Evolutionary conservation across 2,329 filamentous ascomycete genomes (phyloP).

Genomic region (Gremmenia infestans): DNA sequence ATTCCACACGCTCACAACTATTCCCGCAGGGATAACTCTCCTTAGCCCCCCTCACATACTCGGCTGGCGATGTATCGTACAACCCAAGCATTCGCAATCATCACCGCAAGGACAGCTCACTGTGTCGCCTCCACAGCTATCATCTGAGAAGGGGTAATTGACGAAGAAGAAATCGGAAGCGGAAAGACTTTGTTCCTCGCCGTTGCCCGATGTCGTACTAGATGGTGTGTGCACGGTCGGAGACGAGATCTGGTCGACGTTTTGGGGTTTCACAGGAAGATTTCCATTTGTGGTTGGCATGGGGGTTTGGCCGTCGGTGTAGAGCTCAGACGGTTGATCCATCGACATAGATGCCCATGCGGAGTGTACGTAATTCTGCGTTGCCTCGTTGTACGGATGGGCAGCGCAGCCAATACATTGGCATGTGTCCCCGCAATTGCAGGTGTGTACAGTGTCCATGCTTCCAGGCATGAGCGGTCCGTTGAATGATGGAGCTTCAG

Average conservation of each 20-base stretch:
- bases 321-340: constrained; percentile 16
- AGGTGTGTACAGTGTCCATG: constrained; percentile 39
- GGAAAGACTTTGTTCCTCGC: constrained; percentile 43
- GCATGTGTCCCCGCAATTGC: constrained; percentile 60
- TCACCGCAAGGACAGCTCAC: constrained; percentile 53
- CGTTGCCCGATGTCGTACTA: constrained; percentile 24
- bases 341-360: constrained; percentile 33
- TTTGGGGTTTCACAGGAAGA: constrained; percentile 5
- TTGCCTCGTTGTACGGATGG: constrained; percentile 63
- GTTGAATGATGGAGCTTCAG: constrained; percentile 19
- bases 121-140: constrained; percentile 45
- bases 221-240: constrained; percentile 26
- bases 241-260: constrained; percentile 18
- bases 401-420: constrained; percentile 64
- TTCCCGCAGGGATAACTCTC: background rate
- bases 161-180: constrained; percentile 57
- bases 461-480: constrained; percentile 34
- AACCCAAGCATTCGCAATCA: constrained; percentile 54
- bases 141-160: constrained; percentile 43
- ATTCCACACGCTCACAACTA: background rate
- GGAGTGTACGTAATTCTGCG: constrained; percentile 48
- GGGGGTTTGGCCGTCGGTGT: constrained; percentile 11
- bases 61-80: constrained; percentile 33
- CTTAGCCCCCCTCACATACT: background rate
- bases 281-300: constrained; percentile 5